Conservation (phyloP, 2,329 filamentous ascomycete species). For the Tolypocladium album region DNA sequence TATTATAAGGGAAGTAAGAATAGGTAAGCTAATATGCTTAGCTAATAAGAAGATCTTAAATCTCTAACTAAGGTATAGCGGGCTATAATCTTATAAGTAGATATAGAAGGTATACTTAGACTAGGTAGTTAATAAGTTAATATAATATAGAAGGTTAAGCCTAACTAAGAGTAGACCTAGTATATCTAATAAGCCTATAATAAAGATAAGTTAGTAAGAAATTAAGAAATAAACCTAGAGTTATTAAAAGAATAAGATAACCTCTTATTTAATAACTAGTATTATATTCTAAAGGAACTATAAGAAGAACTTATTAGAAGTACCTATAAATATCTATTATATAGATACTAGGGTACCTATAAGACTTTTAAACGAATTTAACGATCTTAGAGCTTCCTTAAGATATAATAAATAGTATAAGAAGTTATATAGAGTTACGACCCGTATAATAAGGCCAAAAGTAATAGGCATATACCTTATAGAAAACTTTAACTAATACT, state of each 20-base stretch:
- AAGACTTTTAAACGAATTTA: too few species aligned
- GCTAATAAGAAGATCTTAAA: not conserved
- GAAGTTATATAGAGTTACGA: too few species aligned
- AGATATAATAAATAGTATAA: too few species aligned
- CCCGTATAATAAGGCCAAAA: too few species aligned
- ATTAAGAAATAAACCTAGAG: not conserved
- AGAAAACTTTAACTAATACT: too few species aligned
- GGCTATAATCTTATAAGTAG: not conserved
- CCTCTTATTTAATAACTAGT: not conserved
- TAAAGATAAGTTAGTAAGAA: not conserved
- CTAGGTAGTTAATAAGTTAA: not conserved
- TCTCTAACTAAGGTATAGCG: not conserved
- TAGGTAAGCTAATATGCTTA: not conserved
- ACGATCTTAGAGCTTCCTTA: too few species aligned
- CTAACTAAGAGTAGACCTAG: not conserved
- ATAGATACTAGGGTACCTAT: too few species aligned
- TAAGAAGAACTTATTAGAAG: too few species aligned
- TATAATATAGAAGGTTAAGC: not conserved
- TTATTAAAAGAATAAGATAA: not conserved
- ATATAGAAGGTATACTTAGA: not conserved
- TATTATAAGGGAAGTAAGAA: not conserved
- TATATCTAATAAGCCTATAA: not conserved
- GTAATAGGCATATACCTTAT: too few species aligned
- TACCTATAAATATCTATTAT: too few species aligned
- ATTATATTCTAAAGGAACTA: not conserved